phyloP scores from a whole-genome alignment of 1,284 basidiomycete species.

The Cutaneotrichosporon sp. region DNA sequence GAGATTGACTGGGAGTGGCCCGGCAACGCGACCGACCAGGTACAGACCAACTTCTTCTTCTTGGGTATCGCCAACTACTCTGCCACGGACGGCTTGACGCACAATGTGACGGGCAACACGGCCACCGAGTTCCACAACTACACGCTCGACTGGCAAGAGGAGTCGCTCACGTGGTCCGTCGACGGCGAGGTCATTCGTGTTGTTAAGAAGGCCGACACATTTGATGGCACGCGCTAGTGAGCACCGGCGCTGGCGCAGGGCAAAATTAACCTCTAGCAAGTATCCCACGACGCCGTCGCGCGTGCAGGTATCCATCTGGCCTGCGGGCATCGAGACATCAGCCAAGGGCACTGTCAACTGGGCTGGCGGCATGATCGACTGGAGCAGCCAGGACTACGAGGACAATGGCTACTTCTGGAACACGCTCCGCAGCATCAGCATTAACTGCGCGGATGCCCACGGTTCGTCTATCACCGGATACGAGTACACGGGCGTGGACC shows the following conservation, averaged over 20 bases:
- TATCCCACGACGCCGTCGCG: constrained; percentile 72
- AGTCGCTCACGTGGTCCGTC: constrained; percentile 61
- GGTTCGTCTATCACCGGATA: constrained; percentile 23
- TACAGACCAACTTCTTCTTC: constrained; percentile 64
- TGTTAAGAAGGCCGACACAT: constrained; percentile 57
- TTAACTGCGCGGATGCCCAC: constrained; percentile 28
- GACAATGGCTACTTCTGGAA: constrained; percentile 47
- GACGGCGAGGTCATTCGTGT: constrained; percentile 67
- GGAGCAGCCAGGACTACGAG: constrained; percentile 65
- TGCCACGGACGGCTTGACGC: constrained; percentile 37
- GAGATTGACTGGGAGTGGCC: constrained; percentile 75
- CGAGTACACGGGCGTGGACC: constrained; percentile 28
- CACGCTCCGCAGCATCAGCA: constrained; percentile 31
- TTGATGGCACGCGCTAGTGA: constrained; percentile 45
- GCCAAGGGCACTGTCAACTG: constrained; percentile 66
- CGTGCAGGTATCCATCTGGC: constrained; percentile 74
- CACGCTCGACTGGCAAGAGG: constrained; percentile 73
- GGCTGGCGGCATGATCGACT: constrained; percentile 73
- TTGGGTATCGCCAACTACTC: constrained; percentile 58
- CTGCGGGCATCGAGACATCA: constrained; percentile 60
- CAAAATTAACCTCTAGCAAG: constrained; percentile 32
- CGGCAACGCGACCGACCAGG: constrained; percentile 54
- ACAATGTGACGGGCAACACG: constrained; percentile 55
- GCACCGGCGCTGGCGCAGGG: neutral
- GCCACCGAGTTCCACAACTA: constrained; percentile 68